Evolutionary conservation across 805 yeast species (phyloP).

Genomic region (Wickerhamomyces hampshirensis): DNA sequence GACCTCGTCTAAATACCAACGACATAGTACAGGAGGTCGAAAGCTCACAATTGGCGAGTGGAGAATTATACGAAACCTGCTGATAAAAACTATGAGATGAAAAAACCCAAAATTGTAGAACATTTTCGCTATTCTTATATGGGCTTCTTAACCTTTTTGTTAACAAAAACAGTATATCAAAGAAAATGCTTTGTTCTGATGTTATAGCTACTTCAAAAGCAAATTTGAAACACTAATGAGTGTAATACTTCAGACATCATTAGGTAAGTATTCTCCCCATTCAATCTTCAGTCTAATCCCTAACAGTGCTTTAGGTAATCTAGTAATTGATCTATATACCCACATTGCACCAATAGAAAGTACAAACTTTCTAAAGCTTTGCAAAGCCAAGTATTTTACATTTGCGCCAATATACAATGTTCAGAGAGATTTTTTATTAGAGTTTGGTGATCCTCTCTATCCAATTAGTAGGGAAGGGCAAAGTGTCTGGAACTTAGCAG

Average conservation of each 20-base stretch:
- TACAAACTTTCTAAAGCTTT: conserved; percentile 47
- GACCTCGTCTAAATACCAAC: conserved; percentile 18
- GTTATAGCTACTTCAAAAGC: too few relatives aligned
- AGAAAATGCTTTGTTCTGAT: too few relatives aligned
- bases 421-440: conserved; percentile 33
- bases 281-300: conserved; percentile 7
- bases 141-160: too few relatives aligned
- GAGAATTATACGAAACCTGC: too few relatives aligned
- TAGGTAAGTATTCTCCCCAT: conserved; percentile 22
- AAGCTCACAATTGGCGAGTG: too few relatives aligned
- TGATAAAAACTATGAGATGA: too few relatives aligned
- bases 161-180: too few relatives aligned
- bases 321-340: conserved; percentile 44
- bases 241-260: conserved; percentile 36
- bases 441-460: conserved; percentile 45
- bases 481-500: conserved; percentile 29
- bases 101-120: too few relatives aligned
- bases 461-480: conserved; percentile 32
- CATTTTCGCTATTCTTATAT: too few relatives aligned
- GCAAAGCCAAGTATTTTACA: conserved; percentile 47
- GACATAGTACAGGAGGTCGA: conserved; percentile 12
- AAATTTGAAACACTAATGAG: conserved; percentile 32
- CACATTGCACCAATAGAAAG: conserved; percentile 34
- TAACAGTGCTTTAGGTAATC: conserved; percentile 42
- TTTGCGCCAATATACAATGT: conserved; percentile 46